Conservation (phyloP, 345 rosid species). For the Trapa bicornis region DNA sequence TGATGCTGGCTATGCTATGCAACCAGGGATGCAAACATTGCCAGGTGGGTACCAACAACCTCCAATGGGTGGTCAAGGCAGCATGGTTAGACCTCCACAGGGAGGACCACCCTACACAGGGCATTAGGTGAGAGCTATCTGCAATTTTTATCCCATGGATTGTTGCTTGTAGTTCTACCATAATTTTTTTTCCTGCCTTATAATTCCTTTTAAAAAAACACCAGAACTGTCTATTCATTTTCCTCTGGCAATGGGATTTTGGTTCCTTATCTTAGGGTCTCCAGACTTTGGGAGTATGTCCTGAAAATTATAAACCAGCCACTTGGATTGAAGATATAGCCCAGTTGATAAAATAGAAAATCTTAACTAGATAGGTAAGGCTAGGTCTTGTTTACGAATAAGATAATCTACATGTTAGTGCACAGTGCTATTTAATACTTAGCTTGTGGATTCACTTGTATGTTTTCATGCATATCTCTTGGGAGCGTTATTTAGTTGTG, state of each 20-base stretch:
- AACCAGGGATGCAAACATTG: slow-evolving; percentile 19
- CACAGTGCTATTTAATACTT: neutral
- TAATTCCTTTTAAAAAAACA: neutral
- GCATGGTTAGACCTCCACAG: slow-evolving; percentile 24
- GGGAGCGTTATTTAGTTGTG: no score
- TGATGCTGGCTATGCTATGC: slow-evolving; percentile 18
- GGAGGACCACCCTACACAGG: slow-evolving; percentile 31
- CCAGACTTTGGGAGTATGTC: neutral
- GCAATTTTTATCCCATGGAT: neutral
- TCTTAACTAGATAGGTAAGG: neutral
- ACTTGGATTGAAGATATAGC: neutral
- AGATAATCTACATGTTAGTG: neutral
- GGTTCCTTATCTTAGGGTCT: neutral
- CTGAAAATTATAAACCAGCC: neutral
- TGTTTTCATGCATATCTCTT: neutral
- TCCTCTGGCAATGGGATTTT: neutral
- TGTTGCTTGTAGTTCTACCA: neutral
- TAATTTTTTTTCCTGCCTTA: neutral
- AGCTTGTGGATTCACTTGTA: neutral
- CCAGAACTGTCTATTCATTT: neutral
- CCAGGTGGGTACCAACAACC: slow-evolving; percentile 25
- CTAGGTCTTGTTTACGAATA: neutral
- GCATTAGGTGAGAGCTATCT: slow-evolving; percentile 19
- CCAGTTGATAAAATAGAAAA: neutral
- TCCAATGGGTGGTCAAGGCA: slow-evolving; percentile 27